Conservation (phyloP, 768 basidiomycete species). For the Phylloporus scabripes region DNA sequence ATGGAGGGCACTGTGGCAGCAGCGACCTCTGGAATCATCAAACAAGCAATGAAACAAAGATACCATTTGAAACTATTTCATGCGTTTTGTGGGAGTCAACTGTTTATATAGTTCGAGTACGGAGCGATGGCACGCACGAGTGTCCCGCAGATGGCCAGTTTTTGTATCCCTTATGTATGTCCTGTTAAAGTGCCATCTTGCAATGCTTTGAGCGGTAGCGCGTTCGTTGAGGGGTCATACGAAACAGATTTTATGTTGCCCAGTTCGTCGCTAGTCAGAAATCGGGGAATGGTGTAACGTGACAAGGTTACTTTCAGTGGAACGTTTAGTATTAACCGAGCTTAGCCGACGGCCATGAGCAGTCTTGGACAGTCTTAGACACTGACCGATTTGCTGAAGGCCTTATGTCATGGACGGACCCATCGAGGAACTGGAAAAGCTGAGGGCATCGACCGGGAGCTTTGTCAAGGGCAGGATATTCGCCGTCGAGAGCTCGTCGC, state of each 20-base stretch:
- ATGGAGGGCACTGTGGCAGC: too few species aligned
- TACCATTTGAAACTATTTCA: too few species aligned
- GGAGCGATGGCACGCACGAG: constrained; percentile 33
- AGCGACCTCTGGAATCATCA: too few species aligned
- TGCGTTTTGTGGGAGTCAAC: too few species aligned
- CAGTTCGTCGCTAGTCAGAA: constrained; percentile 73
- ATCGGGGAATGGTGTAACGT: constrained; percentile 51
- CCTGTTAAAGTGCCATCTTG: constrained; percentile 30
- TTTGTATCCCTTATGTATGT: constrained; percentile 36
- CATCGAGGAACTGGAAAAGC: constrained; percentile 73
- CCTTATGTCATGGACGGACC: constrained; percentile 69
- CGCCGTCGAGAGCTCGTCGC: constrained; percentile 55
- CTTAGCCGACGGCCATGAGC: too few species aligned
- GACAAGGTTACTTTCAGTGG: constrained; percentile 10
- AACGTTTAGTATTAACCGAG: too few species aligned
- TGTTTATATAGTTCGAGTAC: too few species aligned
- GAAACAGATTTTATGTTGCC: constrained; percentile 64
- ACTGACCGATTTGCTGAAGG: too few species aligned
- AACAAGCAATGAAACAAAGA: too few species aligned
- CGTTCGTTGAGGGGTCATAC: constrained; percentile 35
- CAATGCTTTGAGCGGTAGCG: constrained; percentile 32
- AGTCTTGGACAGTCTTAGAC: too few species aligned
- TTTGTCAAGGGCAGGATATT: constrained; percentile 47
- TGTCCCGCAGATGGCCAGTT: constrained; percentile 29
- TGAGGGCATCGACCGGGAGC: constrained; percentile 55